phyloP scores from a whole-genome alignment of 306 rosid species.

The Fragaria ananassa region DNA sequence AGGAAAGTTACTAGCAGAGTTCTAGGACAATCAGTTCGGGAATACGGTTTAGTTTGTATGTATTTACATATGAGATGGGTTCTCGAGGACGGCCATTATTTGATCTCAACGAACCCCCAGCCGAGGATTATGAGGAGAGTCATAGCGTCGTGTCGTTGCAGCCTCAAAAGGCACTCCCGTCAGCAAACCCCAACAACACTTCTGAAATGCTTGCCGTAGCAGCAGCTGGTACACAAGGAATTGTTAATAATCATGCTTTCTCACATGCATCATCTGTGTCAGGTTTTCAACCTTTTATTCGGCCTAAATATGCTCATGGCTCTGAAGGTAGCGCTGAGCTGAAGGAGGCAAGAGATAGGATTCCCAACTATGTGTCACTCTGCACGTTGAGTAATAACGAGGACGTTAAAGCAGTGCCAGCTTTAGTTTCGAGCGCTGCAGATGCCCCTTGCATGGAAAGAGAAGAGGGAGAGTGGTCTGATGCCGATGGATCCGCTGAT shows the following conservation, averaged over 20 bases:
- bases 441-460: constrained; percentile 56
- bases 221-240: constrained; percentile 54
- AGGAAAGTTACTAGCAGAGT: constrained; percentile 30
- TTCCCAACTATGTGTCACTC: constrained; percentile 27
- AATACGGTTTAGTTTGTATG: constrained; percentile 49
- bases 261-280: constrained; percentile 85
- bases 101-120: constrained; percentile 97
- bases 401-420: constrained; percentile 38
- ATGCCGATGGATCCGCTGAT: constrained; percentile 71
- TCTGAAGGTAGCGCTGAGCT: constrained; percentile 45
- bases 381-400: constrained; percentile 40
- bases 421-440: constrained; percentile 30
- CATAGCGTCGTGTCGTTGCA: constrained; percentile 40
- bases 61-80: constrained; percentile 92
- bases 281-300: constrained; percentile 91
- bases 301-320: constrained; percentile 48
- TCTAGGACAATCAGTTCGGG: constrained; percentile 2
- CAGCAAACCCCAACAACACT: constrained; percentile 45
- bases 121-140: constrained; percentile 72
- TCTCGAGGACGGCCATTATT: constrained; percentile 82
- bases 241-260: constrained; percentile 64
- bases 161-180: constrained; percentile 72
- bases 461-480: constrained; percentile 99
- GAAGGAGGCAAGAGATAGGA: constrained; percentile 41
- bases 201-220: constrained; percentile 51